Evolutionary conservation across 169 alveolate species (phyloP).

Genomic region (Amoebophrya sp.): DNA sequence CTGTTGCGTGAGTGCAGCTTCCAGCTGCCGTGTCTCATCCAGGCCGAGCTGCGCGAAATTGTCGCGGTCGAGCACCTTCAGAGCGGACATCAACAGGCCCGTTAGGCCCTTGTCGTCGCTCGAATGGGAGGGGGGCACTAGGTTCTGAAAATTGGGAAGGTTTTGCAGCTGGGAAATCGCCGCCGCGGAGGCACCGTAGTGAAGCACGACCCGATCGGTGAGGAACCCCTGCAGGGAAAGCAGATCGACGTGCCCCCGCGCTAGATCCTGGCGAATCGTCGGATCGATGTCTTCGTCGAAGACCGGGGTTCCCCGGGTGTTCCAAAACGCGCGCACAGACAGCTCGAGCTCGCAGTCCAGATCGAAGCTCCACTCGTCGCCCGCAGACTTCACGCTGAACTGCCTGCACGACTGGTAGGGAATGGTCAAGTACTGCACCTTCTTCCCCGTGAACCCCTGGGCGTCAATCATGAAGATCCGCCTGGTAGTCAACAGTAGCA

Average conservation of each 20-base stretch:
- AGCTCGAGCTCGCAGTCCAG: not conserved
- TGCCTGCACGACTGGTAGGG: not conserved
- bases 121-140: too few species aligned
- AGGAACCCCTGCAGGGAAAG: not conserved
- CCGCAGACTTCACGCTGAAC: not conserved
- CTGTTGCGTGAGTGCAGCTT: not conserved
- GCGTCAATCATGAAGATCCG: not conserved
- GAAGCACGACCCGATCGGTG: not conserved
- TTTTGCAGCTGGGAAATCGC: not conserved
- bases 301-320: too few species aligned
- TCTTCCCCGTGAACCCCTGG: conserved; percentile 1
- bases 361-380: not conserved
- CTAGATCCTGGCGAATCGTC: not conserved
- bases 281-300: too few species aligned
- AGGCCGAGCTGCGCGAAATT: not conserved
- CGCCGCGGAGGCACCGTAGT: not conserved
- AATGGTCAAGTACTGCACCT: not conserved
- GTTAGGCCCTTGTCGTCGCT: too few species aligned
- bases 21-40: not conserved
- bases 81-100: too few species aligned
- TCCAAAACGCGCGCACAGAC: too few species aligned
- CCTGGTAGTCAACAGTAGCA: not conserved
- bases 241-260: not conserved
- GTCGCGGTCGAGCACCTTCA: not conserved
- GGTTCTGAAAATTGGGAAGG: too few species aligned